A percentile compares a stretch with the other conserved stretches of the same genome.
These are phyloP conservation scores for Cryphonectria parasitica DNA, from an alignment of 2,329 filamentous ascomycete species.

Conservation along the genomic window DNA sequence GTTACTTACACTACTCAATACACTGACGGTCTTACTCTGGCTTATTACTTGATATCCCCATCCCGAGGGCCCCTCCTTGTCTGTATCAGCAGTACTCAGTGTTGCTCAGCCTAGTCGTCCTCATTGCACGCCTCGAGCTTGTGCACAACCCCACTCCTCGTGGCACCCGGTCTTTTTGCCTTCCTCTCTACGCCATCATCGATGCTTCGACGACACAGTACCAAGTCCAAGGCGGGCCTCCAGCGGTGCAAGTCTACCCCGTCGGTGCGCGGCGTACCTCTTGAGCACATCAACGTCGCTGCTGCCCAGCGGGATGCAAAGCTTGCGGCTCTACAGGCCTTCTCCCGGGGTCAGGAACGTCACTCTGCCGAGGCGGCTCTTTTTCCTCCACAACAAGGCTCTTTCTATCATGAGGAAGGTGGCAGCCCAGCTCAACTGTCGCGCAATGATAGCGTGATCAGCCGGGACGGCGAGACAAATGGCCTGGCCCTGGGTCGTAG, in stretches of 20 bases:
- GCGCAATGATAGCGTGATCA: conserved; percentile 31
- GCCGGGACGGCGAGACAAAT: conserved; percentile 33
- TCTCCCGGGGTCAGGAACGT: conserved; percentile 53
- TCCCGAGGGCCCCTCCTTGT: not conserved
- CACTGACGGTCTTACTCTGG: not conserved
- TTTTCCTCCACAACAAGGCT: conserved; percentile 39
- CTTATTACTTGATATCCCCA: not conserved
- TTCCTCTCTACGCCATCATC: conserved; percentile 6
- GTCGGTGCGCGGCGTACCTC: conserved; percentile 50
- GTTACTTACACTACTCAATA: not conserved
- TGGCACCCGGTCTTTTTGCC: not conserved
- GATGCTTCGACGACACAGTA: conserved; percentile 57
- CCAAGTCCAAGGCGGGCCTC: conserved; percentile 48
- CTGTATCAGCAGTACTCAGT: not conserved
- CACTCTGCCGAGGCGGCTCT: conserved; percentile 40
- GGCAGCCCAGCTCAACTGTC: conserved; percentile 21
- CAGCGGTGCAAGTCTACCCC: conserved; percentile 58
- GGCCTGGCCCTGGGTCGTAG: conserved; percentile 43
- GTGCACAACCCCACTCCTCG: not conserved
- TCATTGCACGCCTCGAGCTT: not conserved
- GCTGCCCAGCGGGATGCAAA: conserved; percentile 62
- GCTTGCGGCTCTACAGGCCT: conserved; percentile 65
- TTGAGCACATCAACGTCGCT: conserved; percentile 54
- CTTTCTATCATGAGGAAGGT: conserved; percentile 24
- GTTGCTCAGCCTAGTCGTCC: not conserved